Conservation (phyloP, 495 filamentous ascomycete genomes). For the Poronia punctata region DNA sequence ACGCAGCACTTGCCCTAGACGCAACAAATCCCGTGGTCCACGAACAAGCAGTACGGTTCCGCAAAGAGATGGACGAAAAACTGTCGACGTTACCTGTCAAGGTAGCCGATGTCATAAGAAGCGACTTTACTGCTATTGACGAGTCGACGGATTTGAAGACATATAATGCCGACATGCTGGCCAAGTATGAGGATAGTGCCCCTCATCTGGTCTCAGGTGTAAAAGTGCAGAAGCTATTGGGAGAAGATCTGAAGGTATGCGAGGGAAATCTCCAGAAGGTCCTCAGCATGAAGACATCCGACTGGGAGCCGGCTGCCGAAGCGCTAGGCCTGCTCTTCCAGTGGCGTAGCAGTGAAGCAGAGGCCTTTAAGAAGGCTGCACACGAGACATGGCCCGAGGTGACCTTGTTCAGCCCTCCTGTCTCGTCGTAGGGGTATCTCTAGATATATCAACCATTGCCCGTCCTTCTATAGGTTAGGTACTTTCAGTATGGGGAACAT, state of each 20-base stretch:
- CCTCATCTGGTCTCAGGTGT: slow-evolving; percentile 58
- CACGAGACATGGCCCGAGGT: slow-evolving; percentile 66
- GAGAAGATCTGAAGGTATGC: slow-evolving; percentile 46
- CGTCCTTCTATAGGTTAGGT: no score
- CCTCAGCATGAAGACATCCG: slow-evolving; percentile 46
- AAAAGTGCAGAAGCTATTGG: slow-evolving; percentile 52
- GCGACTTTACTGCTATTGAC: slow-evolving; percentile 56
- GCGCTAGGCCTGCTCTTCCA: slow-evolving; percentile 53
- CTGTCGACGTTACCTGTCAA: slow-evolving; percentile 50
- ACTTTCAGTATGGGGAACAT: slow-evolving; percentile 1
- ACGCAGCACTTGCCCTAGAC: slow-evolving; percentile 63
- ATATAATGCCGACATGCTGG: slow-evolving; percentile 60
- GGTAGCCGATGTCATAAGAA: slow-evolving; percentile 57
- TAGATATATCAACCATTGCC: no score
- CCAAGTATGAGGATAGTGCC: slow-evolving; percentile 55
- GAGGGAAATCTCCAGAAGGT: slow-evolving; percentile 56
- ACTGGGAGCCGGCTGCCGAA: slow-evolving; percentile 53
- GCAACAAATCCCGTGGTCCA: slow-evolving; percentile 67
- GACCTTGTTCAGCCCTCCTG: slow-evolving; percentile 40
- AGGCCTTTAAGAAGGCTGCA: slow-evolving; percentile 58
- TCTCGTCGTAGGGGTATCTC: slow-evolving; percentile 2
- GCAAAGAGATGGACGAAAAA: slow-evolving; percentile 51
- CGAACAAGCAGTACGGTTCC: slow-evolving; percentile 67
- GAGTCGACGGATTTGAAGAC: slow-evolving; percentile 51
- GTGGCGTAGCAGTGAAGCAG: slow-evolving; percentile 50